Evolutionary conservation across 768 basidiomycete genomes (phyloP).

Genomic region (Pleurotus djamor): DNA sequence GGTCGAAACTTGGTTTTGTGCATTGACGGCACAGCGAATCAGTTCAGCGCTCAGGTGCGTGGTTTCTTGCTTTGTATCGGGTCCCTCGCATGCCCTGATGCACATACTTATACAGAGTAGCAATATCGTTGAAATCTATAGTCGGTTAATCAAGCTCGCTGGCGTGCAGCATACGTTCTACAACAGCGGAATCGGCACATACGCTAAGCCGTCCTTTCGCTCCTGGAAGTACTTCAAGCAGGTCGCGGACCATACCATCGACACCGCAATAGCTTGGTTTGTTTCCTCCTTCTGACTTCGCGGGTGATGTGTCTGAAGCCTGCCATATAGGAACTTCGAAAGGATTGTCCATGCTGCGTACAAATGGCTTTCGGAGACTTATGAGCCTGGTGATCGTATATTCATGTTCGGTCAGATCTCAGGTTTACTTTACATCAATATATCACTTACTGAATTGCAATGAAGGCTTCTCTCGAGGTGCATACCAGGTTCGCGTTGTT

Average conservation of each 20-base stretch:
- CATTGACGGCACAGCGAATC: slow-evolving; percentile 26
- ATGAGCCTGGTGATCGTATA: slow-evolving; percentile 32
- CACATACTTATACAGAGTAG: too few relatives aligned
- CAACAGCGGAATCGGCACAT: too few relatives aligned
- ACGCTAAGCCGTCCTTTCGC: too few relatives aligned
- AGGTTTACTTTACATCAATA: background rate
- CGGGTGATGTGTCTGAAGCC: too few relatives aligned
- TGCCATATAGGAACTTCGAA: slow-evolving; percentile 29
- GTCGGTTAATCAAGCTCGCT: too few relatives aligned
- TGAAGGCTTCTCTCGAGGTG: slow-evolving; percentile 47
- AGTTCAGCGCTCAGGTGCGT: slow-evolving; percentile 17
- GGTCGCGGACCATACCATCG: slow-evolving; percentile 3
- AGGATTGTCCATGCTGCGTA: slow-evolving; percentile 32
- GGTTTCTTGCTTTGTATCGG: background rate
- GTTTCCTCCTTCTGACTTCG: too few relatives aligned
- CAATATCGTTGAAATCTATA: slow-evolving; percentile 27
- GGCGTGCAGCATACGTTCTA: too few relatives aligned
- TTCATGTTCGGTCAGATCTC: slow-evolving; percentile 34
- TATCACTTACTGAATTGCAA: background rate
- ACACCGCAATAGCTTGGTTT: slow-evolving; percentile 26
- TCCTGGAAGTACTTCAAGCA: too few relatives aligned
- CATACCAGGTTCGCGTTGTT: slow-evolving; percentile 41
- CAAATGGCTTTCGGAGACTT: slow-evolving; percentile 38
- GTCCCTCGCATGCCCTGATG: too few relatives aligned
- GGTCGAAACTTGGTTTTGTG: slow-evolving; percentile 35